phyloP scores from a whole-genome alignment of 441 rosid species.

The Heliophila coronopifolia region DNA sequence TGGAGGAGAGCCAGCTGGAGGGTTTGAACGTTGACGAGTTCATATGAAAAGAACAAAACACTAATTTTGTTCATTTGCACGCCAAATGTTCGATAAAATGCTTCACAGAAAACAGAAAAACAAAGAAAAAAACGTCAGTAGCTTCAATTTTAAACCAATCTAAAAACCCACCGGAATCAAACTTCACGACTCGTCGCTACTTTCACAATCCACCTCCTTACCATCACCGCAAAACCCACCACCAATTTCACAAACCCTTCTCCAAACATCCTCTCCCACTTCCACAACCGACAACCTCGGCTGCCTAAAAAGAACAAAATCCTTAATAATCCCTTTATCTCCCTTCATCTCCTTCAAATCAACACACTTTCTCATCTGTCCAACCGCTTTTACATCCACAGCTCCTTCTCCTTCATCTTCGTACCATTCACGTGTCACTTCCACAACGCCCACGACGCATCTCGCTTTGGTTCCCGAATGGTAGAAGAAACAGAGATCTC shows the following conservation, averaged over 20 bases:
- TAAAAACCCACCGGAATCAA: background rate
- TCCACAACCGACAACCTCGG: slow-evolving; percentile 87
- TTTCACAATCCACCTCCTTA: slow-evolving; percentile 24
- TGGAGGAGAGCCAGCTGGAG: too few species aligned
- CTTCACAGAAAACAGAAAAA: background rate
- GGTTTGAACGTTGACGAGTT: too few species aligned
- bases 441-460: slow-evolving; percentile 69
- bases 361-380: slow-evolving; percentile 66
- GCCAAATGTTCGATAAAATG: slow-evolving; percentile 15
- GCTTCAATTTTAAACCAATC: too few species aligned
- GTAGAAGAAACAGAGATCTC: slow-evolving; percentile 87
- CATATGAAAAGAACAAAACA: too few species aligned
- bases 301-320: slow-evolving; percentile 62
- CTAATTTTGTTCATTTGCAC: too few species aligned
- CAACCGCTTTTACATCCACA: slow-evolving; percentile 70
- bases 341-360: slow-evolving; percentile 68
- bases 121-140: background rate
- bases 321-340: slow-evolving; percentile 51
- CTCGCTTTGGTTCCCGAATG: slow-evolving; percentile 73
- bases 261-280: slow-evolving; percentile 52
- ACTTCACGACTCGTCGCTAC: slow-evolving; percentile 15
- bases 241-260: slow-evolving; percentile 59
- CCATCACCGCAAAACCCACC: slow-evolving; percentile 81
- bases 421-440: slow-evolving; percentile 59
- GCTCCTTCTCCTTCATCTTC: slow-evolving; percentile 36